Base-by-base conservation (phyloP, 768 basidiomycete species). In the Porpolomopsis calyptriformis region DNA sequence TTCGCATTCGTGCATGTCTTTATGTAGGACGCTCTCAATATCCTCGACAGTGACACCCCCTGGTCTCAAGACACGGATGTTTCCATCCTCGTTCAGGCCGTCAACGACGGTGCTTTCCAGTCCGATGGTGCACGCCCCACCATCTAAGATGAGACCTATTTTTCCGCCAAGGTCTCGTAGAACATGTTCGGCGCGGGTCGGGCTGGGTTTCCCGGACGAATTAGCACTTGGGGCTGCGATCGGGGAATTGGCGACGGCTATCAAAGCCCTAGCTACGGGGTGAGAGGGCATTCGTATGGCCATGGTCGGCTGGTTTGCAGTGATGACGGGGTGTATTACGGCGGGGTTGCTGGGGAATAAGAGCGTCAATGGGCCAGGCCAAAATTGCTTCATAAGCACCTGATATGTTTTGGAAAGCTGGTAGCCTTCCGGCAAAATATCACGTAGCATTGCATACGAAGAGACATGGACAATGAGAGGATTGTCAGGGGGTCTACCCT, bases 401-500 rank as follows among this genome's bases (percentile, higher is more conserved):
- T 76, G 64, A 62, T 97, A 97, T 6, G 82, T 65, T 11, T 51
- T 59, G 1, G 91, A 74, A 6, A 86, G 63, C 11, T 53, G 55
- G 58, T 84, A 91, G 41, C 62, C 61, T 10, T 72, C 60, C 0
- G 91, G 90, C 7, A 96, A 72, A 48, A 96, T 71, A 4, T 76
- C 65, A 10, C 64, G 62, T 12, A 99, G 78, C 96, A 98, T 98
- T 31, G 69, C 55, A 18, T 72, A 64, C 0, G 89, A 92, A 6
- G 90, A 90, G 49, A 99, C 79, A 64, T 99, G 96, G 20, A 97
- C 86, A 70, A 99, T 99, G 45, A 99, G 74, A 1, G 96, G 96
- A 63, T 99, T 99, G 63, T 99, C 96, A 3, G 85, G 67, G 5
- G 96, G 96, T 44, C 96, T 76, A 31, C 91, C 88, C 58, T 99